phyloP scores from a whole-genome alignment of 1,139 yeast genomes.

The Trichomonascaceae sp. region DNA sequence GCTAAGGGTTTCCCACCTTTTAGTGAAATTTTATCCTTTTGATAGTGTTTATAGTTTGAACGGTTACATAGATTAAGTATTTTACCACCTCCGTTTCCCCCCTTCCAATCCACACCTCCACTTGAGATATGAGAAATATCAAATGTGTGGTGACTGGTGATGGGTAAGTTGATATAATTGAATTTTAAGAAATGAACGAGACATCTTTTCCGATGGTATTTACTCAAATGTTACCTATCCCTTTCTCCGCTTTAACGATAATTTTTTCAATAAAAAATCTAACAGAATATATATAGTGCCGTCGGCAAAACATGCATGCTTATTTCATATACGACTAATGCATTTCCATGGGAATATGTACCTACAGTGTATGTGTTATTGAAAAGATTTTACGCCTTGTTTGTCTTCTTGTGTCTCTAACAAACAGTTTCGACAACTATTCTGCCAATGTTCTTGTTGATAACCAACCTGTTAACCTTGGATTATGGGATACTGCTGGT shows the following conservation, averaged over 20 bases:
- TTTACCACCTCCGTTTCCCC: neutral
- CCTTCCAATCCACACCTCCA: neutral
- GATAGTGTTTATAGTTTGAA: neutral
- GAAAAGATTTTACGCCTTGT: neutral
- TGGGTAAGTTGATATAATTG: conserved; percentile 41
- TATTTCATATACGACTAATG: conserved; percentile 86
- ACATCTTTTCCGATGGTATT: neutral
- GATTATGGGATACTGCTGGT: conserved; percentile 98
- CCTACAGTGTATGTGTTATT: conserved; percentile 59
- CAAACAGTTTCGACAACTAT: conserved; percentile 61
- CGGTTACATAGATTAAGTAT: neutral
- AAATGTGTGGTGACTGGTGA: conserved; percentile 96
- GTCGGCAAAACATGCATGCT: conserved; percentile 90
- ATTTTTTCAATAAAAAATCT: neutral
- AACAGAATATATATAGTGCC: conserved; percentile 43
- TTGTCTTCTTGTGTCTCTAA: too few relatives aligned
- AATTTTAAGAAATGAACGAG: neutral
- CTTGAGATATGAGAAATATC: conserved; percentile 64
- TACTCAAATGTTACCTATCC: neutral
- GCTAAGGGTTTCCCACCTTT: neutral
- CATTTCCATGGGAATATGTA: conserved; percentile 91
- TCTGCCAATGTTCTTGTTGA: conserved; percentile 83
- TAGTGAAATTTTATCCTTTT: neutral
- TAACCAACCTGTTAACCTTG: conserved; percentile 73
- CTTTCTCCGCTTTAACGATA: neutral